These are phyloP conservation scores for Penicillium sp. DNA, from an alignment of 2,329 filamentous ascomycete genomes.

Conservation along the genomic window DNA sequence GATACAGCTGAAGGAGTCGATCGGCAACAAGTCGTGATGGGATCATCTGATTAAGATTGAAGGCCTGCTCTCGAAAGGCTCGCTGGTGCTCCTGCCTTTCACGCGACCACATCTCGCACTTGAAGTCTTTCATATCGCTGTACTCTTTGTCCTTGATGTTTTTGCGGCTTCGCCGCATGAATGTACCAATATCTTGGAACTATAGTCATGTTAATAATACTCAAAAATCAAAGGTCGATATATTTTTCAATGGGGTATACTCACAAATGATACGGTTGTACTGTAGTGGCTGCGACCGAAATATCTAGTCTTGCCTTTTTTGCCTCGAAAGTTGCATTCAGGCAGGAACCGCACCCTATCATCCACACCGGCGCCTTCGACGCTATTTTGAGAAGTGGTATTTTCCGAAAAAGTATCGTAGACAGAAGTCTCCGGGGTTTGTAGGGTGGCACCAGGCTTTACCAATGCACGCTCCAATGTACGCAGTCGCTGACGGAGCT, in stretches of 20 bases:
- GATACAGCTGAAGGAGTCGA: constrained; percentile 56
- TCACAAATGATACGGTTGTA: constrained; percentile 38
- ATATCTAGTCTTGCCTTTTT: constrained; percentile 35
- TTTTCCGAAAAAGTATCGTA: constrained; percentile 22
- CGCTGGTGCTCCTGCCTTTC: constrained; percentile 36
- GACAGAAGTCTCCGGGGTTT: constrained; percentile 33
- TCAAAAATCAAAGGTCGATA: background rate
- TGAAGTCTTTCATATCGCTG: constrained; percentile 35
- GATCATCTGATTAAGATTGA: constrained; percentile 44
- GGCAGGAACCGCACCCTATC: constrained; percentile 36
- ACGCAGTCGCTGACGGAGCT: constrained; percentile 35
- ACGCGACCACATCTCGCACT: constrained; percentile 33
- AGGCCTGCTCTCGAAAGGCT: constrained; percentile 36
- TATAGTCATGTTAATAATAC: constrained; percentile 17
- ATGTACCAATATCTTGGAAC: constrained; percentile 36
- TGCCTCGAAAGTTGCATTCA: constrained; percentile 37
- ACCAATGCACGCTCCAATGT: constrained; percentile 34
- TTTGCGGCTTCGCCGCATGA: constrained; percentile 29
- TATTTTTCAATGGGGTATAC: constrained; percentile 7
- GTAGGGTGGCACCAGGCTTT: constrained; percentile 22
- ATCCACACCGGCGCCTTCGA: constrained; percentile 27
- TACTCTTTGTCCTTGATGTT: constrained; percentile 29
- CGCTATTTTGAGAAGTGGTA: constrained; percentile 12
- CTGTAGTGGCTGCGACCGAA: constrained; percentile 39
- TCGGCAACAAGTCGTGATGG: constrained; percentile 54